Percentiles rank a stretch among this genome's conserved stretches.
Evolutionary conservation across 2,329 filamentous ascomycete species (phyloP).

Genomic region (Alternaria gaisen): DNA sequence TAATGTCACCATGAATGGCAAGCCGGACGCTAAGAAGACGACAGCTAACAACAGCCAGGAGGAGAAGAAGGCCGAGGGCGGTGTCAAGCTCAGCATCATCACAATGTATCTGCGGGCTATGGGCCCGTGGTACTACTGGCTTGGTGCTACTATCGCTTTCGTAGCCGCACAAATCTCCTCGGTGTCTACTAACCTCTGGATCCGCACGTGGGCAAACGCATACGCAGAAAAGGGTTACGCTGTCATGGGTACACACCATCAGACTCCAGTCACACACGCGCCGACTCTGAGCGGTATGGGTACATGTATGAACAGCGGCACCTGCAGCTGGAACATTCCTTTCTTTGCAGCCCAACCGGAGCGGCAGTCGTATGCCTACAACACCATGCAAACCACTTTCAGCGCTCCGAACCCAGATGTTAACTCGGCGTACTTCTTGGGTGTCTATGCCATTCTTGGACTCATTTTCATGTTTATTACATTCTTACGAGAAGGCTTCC

Average conservation of each 20-base stretch:
- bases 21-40: conserved; percentile 52
- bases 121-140: conserved; percentile 98
- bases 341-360: conserved; percentile 34
- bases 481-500: conserved; percentile 81
- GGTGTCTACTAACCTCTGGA: conserved; percentile 93
- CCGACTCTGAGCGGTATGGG: conserved; percentile 54
- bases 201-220: conserved; percentile 92
- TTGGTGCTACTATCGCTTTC: conserved; percentile 77
- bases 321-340: conserved; percentile 59
- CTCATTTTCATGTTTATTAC: conserved; percentile 81
- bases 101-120: conserved; percentile 86
- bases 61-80: conserved; percentile 83
- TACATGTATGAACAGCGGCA: conserved; percentile 60
- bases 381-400: conserved; percentile 53
- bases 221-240: conserved; percentile 66
- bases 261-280: conserved; percentile 55
- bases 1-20: conserved; percentile 58
- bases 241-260: conserved; percentile 42
- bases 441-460: conserved; percentile 82
- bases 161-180: conserved; percentile 82
- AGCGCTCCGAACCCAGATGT: conserved; percentile 63
- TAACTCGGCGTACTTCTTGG: conserved; percentile 83
- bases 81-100: conserved; percentile 88
- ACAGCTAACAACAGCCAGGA: conserved; percentile 60
- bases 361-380: conserved; percentile 45